Percentiles rank a stretch among this genome's conserved stretches.
Conservation (phyloP, 2,329 filamentous ascomycete genomes). For the Microdochium nivale region DNA sequence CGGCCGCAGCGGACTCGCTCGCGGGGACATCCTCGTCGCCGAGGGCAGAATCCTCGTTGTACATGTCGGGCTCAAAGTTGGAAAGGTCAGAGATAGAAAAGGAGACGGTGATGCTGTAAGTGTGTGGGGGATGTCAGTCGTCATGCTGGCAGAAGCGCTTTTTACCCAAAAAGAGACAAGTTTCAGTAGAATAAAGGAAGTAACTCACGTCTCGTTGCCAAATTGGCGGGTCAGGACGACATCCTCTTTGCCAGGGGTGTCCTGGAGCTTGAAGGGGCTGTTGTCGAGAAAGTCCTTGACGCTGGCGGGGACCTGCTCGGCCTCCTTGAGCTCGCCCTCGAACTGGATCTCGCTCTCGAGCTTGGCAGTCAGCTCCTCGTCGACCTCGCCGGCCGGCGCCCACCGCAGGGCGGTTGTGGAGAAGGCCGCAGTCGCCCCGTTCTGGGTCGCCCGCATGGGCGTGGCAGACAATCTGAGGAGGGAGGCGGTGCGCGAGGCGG, state of each 20-base stretch:
- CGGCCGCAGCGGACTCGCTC: constrained; percentile 48
- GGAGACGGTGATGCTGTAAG: constrained; percentile 60
- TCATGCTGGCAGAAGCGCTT: no score
- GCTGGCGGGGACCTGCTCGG: constrained; percentile 63
- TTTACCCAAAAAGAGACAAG: no score
- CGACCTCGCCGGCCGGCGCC: constrained; percentile 41
- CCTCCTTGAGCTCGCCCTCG: constrained; percentile 72
- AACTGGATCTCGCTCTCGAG: constrained; percentile 75
- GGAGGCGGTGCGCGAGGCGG: constrained; percentile 35
- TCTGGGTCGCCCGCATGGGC: constrained; percentile 23
- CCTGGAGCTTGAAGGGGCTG: constrained; percentile 73
- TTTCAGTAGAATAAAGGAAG: not conserved
- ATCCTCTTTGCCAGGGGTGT: constrained; percentile 78
- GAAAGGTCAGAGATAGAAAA: constrained; percentile 82
- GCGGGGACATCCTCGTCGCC: constrained; percentile 49
- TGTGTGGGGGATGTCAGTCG: not conserved
- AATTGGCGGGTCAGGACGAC: constrained; percentile 76
- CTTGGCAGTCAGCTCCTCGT: constrained; percentile 79
- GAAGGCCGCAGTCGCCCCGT: constrained; percentile 40
- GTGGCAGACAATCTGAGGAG: constrained; percentile 37
- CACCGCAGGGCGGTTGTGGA: constrained; percentile 37
- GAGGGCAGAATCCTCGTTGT: constrained; percentile 45
- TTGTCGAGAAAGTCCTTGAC: constrained; percentile 86
- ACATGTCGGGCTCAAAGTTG: constrained; percentile 51
- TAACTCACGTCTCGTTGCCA: constrained; percentile 73